Conservation (phyloP, 495 filamentous ascomycete genomes). For the Aspergillus conjunctus region DNA sequence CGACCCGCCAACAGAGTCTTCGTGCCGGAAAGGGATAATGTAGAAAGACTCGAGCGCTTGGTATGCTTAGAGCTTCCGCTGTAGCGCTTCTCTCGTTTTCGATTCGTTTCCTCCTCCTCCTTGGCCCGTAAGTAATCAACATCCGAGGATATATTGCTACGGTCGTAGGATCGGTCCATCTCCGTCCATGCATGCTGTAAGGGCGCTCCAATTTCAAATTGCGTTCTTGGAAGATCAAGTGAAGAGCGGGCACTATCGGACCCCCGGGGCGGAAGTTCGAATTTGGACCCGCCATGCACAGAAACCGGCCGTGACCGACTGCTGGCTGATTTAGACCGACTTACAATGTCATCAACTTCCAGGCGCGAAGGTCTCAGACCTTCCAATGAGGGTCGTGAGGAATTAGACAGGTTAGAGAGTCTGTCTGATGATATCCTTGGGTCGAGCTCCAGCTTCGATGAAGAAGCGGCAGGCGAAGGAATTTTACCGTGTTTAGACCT, state of each 20-base stretch:
- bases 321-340: slow-evolving; percentile 66
- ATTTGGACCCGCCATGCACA: slow-evolving; percentile 75
- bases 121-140: slow-evolving; percentile 83
- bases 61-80: slow-evolving; percentile 64
- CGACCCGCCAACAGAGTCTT: slow-evolving; percentile 87
- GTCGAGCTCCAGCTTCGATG: slow-evolving; percentile 46
- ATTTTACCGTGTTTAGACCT: slow-evolving; percentile 28
- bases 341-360: slow-evolving; percentile 59
- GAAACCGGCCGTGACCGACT: slow-evolving; percentile 68
- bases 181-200: slow-evolving; percentile 43
- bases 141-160: slow-evolving; percentile 74
- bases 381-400: slow-evolving; percentile 80
- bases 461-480: slow-evolving; percentile 36
- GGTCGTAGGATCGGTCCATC: slow-evolving; percentile 38
- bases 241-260: slow-evolving; percentile 52
- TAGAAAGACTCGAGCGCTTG: slow-evolving; percentile 82
- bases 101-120: slow-evolving; percentile 70
- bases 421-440: slow-evolving; percentile 52
- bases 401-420: slow-evolving; percentile 59
- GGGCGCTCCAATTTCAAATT: slow-evolving; percentile 44
- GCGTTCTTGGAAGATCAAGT: slow-evolving; percentile 37
- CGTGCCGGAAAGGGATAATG: slow-evolving; percentile 70
- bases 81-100: slow-evolving; percentile 70
- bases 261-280: slow-evolving; percentile 68
- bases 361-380: slow-evolving; percentile 63